Conservation (phyloP, 176 grass and related monocot species). For the Miscanthus lutarioriparius region DNA sequence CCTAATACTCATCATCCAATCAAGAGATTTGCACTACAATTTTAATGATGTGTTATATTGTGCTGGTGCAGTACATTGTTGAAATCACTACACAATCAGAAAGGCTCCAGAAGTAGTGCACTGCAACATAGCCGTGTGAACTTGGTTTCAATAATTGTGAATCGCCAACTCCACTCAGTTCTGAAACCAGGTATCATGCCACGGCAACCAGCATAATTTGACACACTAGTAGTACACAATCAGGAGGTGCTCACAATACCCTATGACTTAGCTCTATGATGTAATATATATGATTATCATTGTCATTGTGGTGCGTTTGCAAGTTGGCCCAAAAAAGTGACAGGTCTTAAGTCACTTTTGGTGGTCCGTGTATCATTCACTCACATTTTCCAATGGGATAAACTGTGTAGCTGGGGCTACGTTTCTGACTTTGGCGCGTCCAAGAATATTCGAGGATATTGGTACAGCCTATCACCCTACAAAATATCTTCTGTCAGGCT, state of each 20-base stretch:
- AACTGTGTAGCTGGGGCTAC: neutral
- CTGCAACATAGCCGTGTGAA: neutral
- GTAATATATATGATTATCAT: constrained; percentile 16
- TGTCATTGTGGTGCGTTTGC: constrained; percentile 22
- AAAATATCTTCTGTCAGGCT: constrained; percentile 34
- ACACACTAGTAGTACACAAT: neutral
- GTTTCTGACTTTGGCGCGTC: constrained; percentile 3
- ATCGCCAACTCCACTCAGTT: neutral
- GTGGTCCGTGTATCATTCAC: constrained; percentile 24
- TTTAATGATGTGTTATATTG: neutral
- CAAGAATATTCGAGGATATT: constrained; percentile 39
- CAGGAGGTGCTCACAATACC: neutral
- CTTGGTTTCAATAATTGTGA: constrained; percentile 17
- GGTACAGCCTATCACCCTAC: constrained; percentile 33
- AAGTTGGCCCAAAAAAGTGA: constrained; percentile 35
- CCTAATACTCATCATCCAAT: neutral
- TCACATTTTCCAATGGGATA: constrained; percentile 17
- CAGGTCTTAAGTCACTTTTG: constrained; percentile 35
- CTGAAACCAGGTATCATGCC: neutral
- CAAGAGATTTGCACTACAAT: neutral
- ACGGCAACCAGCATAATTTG: neutral
- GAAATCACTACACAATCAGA: neutral
- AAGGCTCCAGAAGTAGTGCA: neutral
- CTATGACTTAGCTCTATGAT: constrained; percentile 8
- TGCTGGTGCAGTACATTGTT: neutral